Percentiles rank a stretch among this genome's conserved stretches.
phyloP scores from a whole-genome alignment of 176 grass and related monocot genomes.

The Echinochloa phyllopogon region DNA sequence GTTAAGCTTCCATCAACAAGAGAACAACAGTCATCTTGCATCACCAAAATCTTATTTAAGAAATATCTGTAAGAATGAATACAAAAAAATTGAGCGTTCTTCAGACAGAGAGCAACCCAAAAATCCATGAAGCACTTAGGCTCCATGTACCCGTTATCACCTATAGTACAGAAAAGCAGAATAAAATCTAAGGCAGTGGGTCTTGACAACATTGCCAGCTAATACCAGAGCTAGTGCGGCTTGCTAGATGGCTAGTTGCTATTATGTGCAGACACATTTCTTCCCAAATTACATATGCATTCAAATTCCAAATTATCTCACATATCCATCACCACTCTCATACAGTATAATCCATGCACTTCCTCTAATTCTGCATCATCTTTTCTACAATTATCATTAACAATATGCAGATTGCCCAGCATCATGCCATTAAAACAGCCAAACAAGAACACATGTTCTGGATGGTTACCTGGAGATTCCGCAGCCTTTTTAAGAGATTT shows the following conservation, averaged over 20 bases:
- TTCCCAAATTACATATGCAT: background rate
- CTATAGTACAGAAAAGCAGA: background rate
- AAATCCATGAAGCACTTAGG: background rate
- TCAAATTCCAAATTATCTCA: conserved; percentile 19
- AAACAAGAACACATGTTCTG: background rate
- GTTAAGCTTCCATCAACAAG: conserved; percentile 10
- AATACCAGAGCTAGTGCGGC: background rate
- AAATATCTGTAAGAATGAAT: conserved; percentile 19
- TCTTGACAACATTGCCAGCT: conserved; percentile 1
- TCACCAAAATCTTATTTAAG: conserved; percentile 1
- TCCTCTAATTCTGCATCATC: conserved; percentile 10
- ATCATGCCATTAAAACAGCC: conserved; percentile 19
- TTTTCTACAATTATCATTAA: conserved; percentile 16
- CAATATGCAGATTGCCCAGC: background rate
- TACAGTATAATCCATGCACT: conserved; percentile 7
- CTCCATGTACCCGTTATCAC: background rate
- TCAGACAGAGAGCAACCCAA: background rate
- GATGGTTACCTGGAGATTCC: conserved; percentile 89
- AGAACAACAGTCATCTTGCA: conserved; percentile 20
- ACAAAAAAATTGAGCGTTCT: background rate
- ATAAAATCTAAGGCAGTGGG: background rate
- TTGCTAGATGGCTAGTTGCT: background rate
- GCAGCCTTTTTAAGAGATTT: conserved; percentile 86
- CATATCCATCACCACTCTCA: background rate
- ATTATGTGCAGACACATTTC: background rate